A percentile compares a stretch with the other conserved stretches of the same genome.
These are phyloP conservation scores for Neurospora sublineolata DNA, from an alignment of 495 filamentous ascomycete species.

Conservation along the genomic window DNA sequence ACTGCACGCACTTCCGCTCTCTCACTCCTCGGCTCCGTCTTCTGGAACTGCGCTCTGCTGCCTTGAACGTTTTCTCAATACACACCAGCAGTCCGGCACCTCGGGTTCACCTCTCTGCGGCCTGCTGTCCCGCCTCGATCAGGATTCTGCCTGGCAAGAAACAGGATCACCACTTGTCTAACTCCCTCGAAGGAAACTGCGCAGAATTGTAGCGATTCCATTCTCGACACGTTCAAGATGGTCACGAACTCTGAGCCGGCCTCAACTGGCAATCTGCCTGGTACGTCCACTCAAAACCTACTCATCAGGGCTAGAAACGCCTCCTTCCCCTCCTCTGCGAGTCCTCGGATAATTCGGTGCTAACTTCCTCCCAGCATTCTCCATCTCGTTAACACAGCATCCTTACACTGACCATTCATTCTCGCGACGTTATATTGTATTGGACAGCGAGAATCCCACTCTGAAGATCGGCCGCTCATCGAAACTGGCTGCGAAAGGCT, in stretches of 20 bases:
- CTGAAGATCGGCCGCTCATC: conserved; percentile 31
- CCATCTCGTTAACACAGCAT: not conserved
- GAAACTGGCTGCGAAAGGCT: conserved; percentile 27
- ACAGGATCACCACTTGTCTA: not conserved
- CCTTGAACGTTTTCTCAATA: not conserved
- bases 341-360: not conserved
- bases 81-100: not conserved
- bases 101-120: not conserved
- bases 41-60: not conserved
- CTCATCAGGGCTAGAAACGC: not conserved
- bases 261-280: not conserved
- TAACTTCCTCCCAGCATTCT: not conserved
- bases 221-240: not conserved
- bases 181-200: not conserved
- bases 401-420: conserved; percentile 1
- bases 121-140: not conserved
- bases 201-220: not conserved
- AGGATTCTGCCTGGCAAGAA: not conserved
- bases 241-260: not conserved
- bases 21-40: not conserved
- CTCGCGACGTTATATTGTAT: conserved; percentile 16
- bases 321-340: not conserved
- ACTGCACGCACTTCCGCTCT: not conserved
- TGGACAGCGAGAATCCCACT: conserved; percentile 10
- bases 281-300: not conserved